Conservation (phyloP, 2,329 filamentous ascomycete genomes). For the Aureobasidium sp. region DNA sequence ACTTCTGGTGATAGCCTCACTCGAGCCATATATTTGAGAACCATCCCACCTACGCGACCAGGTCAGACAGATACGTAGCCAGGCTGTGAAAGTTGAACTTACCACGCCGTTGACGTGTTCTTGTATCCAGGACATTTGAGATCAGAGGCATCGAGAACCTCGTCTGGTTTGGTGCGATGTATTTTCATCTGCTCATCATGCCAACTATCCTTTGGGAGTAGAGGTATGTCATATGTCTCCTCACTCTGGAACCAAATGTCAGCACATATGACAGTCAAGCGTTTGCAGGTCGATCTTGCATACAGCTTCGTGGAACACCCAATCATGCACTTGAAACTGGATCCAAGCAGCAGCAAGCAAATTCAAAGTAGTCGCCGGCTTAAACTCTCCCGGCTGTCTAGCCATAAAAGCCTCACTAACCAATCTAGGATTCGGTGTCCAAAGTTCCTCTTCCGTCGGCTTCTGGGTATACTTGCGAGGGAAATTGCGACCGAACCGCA, state of each 20-base stretch:
- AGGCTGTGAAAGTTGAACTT: neutral
- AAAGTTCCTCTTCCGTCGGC: slow-evolving; percentile 37
- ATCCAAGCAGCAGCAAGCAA: slow-evolving; percentile 44
- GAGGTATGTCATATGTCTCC: slow-evolving; percentile 25
- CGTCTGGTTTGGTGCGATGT: slow-evolving; percentile 32
- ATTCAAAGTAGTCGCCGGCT: slow-evolving; percentile 41
- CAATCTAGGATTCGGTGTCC: slow-evolving; percentile 39
- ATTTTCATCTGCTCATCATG: slow-evolving; percentile 31
- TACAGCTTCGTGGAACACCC: slow-evolving; percentile 22
- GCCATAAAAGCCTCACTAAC: slow-evolving; percentile 39
- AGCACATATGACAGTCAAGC: neutral
- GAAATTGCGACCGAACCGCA: slow-evolving; percentile 43
- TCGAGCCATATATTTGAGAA: slow-evolving; percentile 42
- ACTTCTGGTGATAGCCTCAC: slow-evolving; percentile 31
- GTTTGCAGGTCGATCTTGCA: neutral
- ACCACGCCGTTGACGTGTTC: slow-evolving; percentile 25
- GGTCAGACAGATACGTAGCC: neutral
- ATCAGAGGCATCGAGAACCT: slow-evolving; percentile 32
- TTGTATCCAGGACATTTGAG: slow-evolving; percentile 35
- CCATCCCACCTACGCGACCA: slow-evolving; percentile 40
- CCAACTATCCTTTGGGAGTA: slow-evolving; percentile 34
- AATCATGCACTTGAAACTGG: slow-evolving; percentile 44
- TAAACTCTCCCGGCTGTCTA: slow-evolving; percentile 34
- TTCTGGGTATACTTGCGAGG: slow-evolving; percentile 31
- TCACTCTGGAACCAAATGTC: neutral